These are phyloP conservation scores for Yueomyces sp. DNA, from an alignment of 1,139 yeast genomes.

Conservation along the genomic window DNA sequence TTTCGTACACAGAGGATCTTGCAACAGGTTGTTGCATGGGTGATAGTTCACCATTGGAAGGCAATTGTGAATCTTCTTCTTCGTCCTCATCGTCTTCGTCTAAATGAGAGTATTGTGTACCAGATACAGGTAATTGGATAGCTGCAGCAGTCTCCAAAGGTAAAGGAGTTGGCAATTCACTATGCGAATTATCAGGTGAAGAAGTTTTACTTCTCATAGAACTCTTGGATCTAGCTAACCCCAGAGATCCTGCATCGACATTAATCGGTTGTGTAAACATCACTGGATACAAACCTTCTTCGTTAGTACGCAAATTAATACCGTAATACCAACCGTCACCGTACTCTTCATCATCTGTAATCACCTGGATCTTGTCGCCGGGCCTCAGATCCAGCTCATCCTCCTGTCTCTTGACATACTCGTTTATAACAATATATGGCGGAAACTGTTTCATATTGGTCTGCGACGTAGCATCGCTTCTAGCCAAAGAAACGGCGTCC, in stretches of 20 bases:
- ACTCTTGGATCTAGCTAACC: constrained; percentile 5
- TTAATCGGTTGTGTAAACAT: constrained; percentile 50
- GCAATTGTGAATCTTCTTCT: constrained; percentile 3
- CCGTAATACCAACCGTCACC: constrained; percentile 99
- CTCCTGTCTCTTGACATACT: constrained; percentile 73
- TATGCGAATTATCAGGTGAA: constrained; percentile 38
- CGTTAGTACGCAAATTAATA: constrained; percentile 53
- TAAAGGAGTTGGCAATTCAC: constrained; percentile 15
- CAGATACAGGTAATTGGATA: background rate
- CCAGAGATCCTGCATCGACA: background rate
- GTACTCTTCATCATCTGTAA: constrained; percentile 86
- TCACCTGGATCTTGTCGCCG: constrained; percentile 80
- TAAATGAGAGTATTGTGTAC: background rate
- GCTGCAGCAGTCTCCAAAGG: background rate
- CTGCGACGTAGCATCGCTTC: background rate
- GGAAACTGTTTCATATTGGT: constrained; percentile 3
- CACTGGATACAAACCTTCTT: constrained; percentile 82
- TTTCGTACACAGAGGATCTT: constrained; percentile 6
- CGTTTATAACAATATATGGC: constrained; percentile 52
- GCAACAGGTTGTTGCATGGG: constrained; percentile 15
- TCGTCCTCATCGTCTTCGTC: background rate
- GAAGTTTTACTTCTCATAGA: constrained; percentile 9
- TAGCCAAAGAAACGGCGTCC: background rate
- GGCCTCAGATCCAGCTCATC: constrained; percentile 73
- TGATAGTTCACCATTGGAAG: constrained; percentile 3